Evolutionary conservation across 2,329 filamentous ascomycete genomes (phyloP).

Genomic region (Albophoma yamanashiensis): DNA sequence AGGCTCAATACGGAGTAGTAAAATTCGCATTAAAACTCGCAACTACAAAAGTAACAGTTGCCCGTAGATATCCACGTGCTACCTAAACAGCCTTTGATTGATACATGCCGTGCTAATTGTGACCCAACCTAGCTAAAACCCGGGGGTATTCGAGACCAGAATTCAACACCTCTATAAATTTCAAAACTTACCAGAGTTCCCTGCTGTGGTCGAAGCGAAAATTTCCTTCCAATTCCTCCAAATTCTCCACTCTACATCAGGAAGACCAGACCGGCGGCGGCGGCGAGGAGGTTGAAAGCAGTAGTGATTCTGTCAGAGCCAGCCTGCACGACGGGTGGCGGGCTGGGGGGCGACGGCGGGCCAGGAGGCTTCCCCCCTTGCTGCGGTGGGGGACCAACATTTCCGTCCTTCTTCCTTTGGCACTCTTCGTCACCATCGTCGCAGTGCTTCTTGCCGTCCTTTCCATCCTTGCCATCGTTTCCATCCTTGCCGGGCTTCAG

Average conservation of each 20-base stretch:
- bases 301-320: slow-evolving; percentile 8
- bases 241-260: slow-evolving; percentile 9
- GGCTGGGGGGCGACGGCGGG: not conserved
- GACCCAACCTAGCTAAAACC: not conserved
- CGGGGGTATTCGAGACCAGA: not conserved
- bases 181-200: not conserved
- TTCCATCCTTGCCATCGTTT: too few relatives aligned
- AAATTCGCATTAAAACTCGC: not conserved
- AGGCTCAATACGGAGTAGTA: too few relatives aligned
- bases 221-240: not conserved
- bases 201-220: not conserved
- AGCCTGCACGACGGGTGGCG: slow-evolving; percentile 3
- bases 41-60: not conserved
- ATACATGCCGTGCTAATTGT: not conserved
- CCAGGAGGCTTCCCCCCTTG: not conserved
- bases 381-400: not conserved
- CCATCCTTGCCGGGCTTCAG: not conserved
- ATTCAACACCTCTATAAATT: not conserved
- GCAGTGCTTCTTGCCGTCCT: too few relatives aligned
- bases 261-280: slow-evolving; percentile 11
- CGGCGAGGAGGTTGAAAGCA: slow-evolving; percentile 11
- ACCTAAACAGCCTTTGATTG: not conserved
- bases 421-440: too few relatives aligned
- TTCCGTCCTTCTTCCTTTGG: not conserved
- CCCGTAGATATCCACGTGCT: not conserved